Evolutionary conservation across 306 rosid species (phyloP).

Genomic region (Quercus glauca): DNA sequence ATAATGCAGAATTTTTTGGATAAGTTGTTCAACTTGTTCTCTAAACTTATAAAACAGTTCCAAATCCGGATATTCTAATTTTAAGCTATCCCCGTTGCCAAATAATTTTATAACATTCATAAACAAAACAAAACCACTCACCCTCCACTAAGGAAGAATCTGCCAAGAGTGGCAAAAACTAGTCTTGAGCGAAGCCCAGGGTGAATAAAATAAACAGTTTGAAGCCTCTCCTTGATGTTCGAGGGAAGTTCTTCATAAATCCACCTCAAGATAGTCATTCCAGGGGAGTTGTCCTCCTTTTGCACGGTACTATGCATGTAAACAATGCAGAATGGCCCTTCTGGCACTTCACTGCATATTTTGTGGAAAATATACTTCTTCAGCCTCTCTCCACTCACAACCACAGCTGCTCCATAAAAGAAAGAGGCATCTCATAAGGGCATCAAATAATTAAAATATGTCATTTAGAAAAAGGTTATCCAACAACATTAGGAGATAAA

Average conservation of each 20-base stretch:
- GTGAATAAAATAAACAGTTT: slow-evolving; percentile 74
- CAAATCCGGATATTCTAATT: background rate
- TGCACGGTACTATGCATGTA: slow-evolving; percentile 82
- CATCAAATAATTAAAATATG: background rate
- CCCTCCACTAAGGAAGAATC: slow-evolving; percentile 90
- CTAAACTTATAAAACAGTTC: background rate
- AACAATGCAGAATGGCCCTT: slow-evolving; percentile 77
- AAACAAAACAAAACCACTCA: slow-evolving; percentile 35
- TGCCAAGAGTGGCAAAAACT: slow-evolving; percentile 78
- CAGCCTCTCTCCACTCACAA: slow-evolving; percentile 76
- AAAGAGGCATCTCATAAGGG: slow-evolving; percentile 13
- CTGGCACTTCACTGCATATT: slow-evolving; percentile 64
- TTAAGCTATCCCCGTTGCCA: background rate
- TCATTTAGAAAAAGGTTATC: background rate
- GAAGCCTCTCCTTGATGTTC: slow-evolving; percentile 77
- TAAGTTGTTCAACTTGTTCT: background rate
- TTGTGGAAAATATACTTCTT: slow-evolving; percentile 74
- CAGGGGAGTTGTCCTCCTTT: slow-evolving; percentile 91
- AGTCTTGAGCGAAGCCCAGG: slow-evolving; percentile 92
- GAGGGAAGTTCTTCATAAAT: slow-evolving; percentile 85
- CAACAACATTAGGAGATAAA: background rate
- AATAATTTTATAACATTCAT: background rate
- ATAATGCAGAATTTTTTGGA: background rate
- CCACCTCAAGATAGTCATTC: slow-evolving; percentile 91
- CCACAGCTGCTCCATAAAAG: slow-evolving; percentile 53